A percentile compares a stretch with the other conserved stretches of the same genome.
Conservation (phyloP, 148 eudicot genomes). For the Vaccinium macrocarpon region DNA sequence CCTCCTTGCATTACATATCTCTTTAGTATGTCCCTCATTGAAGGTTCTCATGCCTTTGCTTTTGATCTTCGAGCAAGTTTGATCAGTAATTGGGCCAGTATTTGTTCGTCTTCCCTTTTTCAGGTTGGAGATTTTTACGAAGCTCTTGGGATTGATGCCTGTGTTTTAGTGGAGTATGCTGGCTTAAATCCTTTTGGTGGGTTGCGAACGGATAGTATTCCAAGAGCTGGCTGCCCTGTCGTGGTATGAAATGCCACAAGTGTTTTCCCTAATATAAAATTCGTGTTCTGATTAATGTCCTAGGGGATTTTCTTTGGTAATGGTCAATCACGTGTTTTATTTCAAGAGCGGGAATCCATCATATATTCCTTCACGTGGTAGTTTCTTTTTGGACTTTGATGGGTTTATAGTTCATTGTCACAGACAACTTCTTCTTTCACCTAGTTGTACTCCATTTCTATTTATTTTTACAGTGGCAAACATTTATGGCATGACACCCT, state of each 20-base stretch:
- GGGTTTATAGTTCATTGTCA: not conserved
- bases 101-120: slow-evolving; percentile 15
- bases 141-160: slow-evolving; percentile 94
- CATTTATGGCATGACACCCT: not conserved
- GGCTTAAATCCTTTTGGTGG: slow-evolving; percentile 98
- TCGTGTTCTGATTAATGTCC: not conserved
- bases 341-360: not conserved
- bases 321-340: not conserved
- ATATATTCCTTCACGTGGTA: not conserved
- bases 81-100: not conserved
- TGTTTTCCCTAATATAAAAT: slow-evolving; percentile 5
- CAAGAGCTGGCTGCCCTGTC: slow-evolving; percentile 97
- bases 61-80: not conserved
- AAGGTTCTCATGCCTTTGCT: slow-evolving; percentile 8
- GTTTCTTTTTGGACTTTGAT: not conserved
- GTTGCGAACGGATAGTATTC: slow-evolving; percentile 86
- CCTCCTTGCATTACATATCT: not conserved
- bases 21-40: not conserved
- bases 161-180: slow-evolving; percentile 95
- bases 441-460: not conserved
- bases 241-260: slow-evolving; percentile 45
- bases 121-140: slow-evolving; percentile 98
- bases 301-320: not conserved
- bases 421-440: not conserved
- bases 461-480: not conserved